Evolutionary conservation across 805 yeast species (phyloP), one percentile per base, ranked within the genome.

Genomic region (Wickerhamomyces mucosus): DNA sequence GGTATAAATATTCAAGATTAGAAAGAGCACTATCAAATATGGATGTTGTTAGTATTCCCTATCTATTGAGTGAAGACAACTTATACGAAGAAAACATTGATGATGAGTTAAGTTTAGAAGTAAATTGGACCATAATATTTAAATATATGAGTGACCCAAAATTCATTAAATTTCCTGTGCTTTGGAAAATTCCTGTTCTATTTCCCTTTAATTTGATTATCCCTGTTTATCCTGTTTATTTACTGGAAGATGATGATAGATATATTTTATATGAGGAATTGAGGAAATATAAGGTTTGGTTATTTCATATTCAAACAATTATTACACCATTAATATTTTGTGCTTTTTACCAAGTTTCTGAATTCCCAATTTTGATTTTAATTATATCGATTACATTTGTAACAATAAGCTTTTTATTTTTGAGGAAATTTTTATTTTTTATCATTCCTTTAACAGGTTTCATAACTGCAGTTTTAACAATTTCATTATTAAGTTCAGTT

Each of bases 401-500:
- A 9, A 4, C 22, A 4, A 13, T 28, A 2, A 18, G 35, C 8
- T 3, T 26, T 2, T 13, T 21, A 5, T 12, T 16, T 13, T 20
- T 21, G 13, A 25, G 14, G 4, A 7, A 16, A 7, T 10, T 18
- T 8, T 25, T 28, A 13, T 8, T 8, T 3, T 27, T 25, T 9
- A 15, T 31, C 4, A 41, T 46, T 11, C 48, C 83, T 0, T 27
- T 64, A 0, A 15, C 65, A 4, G 96, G 95, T 1, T 89, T 89
- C 48, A 34, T 68, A 0, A 54, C 74, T 6, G 69, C 94, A 2
- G 61, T 89, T 3, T 50, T 73, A 1, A 75, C 85, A 72, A 78
- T 88, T 10, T 66, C 92, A 0, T 44, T 67, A 2, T 66, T 80
- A 25, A 89, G 94, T 1, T 67, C 72, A 4, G 82, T 78, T 39